phyloP scores from a whole-genome alignment of 2,329 filamentous ascomycete species.

The Calonectria pseudoturangicola region DNA sequence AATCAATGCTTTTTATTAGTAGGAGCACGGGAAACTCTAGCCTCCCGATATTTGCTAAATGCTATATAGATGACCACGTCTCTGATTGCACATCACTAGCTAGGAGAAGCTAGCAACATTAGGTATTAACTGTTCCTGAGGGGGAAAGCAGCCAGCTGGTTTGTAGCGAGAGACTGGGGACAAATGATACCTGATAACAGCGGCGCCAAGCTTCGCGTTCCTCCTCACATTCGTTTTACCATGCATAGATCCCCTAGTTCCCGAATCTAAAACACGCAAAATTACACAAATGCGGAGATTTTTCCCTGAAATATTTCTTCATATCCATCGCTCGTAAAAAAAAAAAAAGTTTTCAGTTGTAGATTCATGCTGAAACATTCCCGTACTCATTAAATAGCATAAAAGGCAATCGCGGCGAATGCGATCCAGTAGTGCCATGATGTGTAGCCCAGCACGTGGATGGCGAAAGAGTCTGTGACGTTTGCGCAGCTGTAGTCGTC shows the following conservation, averaged over 20 bases:
- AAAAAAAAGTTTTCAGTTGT: too few species aligned
- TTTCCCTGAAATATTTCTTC: background rate
- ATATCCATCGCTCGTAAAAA: background rate
- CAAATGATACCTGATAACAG: background rate
- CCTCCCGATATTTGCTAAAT: too few species aligned
- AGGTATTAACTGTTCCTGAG: too few species aligned
- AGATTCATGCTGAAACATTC: background rate
- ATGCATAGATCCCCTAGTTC: background rate
- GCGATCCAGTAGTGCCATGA: slow-evolving; percentile 29
- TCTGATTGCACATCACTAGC: too few species aligned
- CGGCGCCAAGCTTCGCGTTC: background rate
- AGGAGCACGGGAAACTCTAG: too few species aligned
- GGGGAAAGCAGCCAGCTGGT: too few species aligned
- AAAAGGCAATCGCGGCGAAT: slow-evolving; percentile 25
- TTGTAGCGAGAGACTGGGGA: too few species aligned
- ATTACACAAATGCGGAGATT: background rate
- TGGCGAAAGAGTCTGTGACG: slow-evolving; percentile 21
- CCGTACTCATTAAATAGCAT: slow-evolving; percentile 20
- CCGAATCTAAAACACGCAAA: background rate
- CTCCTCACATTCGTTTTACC: background rate
- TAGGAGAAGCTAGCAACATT: too few species aligned
- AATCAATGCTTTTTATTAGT: too few species aligned
- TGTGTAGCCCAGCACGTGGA: background rate
- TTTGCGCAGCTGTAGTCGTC: slow-evolving; percentile 35
- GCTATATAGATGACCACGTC: too few species aligned